Conservation (phyloP, 176 grass and related monocot species). For the Cenchrus fungigraminus region DNA sequence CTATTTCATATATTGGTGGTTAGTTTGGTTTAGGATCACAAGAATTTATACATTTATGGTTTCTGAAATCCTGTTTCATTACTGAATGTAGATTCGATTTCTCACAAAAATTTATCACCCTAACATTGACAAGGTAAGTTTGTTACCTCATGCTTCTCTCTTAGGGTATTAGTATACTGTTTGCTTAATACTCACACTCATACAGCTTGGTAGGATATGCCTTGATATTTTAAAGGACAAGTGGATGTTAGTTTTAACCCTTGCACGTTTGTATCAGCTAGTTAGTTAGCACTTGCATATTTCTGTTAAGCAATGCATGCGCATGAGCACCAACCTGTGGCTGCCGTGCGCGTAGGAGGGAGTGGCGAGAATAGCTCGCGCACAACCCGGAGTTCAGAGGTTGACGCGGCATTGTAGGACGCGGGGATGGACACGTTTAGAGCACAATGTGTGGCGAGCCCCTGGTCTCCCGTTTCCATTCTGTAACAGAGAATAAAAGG, state of each 20-base stretch:
- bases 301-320: too few relatives aligned
- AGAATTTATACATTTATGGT: background rate
- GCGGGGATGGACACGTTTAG: too few relatives aligned
- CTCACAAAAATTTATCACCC: slow-evolving; percentile 99
- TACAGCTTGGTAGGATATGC: slow-evolving; percentile 97
- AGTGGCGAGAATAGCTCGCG: too few relatives aligned
- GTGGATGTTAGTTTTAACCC: slow-evolving; percentile 35
- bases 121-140: slow-evolving; percentile 93
- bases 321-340: too few relatives aligned
- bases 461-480: too few relatives aligned
- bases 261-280: too few relatives aligned
- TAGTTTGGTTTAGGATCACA: background rate
- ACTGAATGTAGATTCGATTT: slow-evolving; percentile 79
- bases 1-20: background rate
- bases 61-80: slow-evolving; percentile 17
- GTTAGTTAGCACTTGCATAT: too few relatives aligned
- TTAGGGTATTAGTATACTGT: background rate
- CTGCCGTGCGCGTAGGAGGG: too few relatives aligned
- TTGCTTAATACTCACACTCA: slow-evolving; percentile 32
- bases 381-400: too few relatives aligned
- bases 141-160: slow-evolving; percentile 29
- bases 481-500: too few relatives aligned
- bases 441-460: too few relatives aligned
- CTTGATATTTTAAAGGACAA: slow-evolving; percentile 95
- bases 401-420: too few relatives aligned